These are phyloP conservation scores for Kazachstania sp. DNA, from an alignment of 1,139 yeast genomes.

Conservation along the genomic window DNA sequence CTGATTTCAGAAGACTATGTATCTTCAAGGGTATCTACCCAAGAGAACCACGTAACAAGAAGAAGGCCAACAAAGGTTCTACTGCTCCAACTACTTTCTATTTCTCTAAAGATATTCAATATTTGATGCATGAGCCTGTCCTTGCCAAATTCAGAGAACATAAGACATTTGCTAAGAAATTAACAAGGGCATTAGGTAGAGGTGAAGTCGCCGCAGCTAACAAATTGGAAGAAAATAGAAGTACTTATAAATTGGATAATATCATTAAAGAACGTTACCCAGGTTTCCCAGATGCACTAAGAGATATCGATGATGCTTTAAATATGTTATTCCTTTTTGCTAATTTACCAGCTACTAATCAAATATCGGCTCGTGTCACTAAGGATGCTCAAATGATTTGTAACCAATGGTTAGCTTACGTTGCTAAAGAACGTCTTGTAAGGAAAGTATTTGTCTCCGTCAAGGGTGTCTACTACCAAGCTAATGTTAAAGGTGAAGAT, in stretches of 20 bases:
- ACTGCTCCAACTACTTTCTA: constrained; percentile 94
- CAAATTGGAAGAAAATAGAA: constrained; percentile 70
- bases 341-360: constrained; percentile 89
- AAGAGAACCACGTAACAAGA: constrained; percentile 91
- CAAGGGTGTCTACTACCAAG: constrained; percentile 95
- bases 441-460: constrained; percentile 91
- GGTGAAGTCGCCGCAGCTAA: constrained; percentile 89
- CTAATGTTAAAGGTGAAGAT: constrained; percentile 82
- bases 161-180: constrained; percentile 85
- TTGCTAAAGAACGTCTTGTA: constrained; percentile 73
- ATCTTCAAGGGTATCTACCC: constrained; percentile 96
- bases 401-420: constrained; percentile 92
- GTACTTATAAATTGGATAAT: constrained; percentile 79
- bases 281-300: constrained; percentile 79
- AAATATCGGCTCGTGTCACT: constrained; percentile 68
- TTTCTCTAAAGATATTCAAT: constrained; percentile 89
- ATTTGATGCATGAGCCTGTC: constrained; percentile 91
- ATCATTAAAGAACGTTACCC: constrained; percentile 94
- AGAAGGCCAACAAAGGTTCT: constrained; percentile 95
- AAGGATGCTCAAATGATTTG: constrained; percentile 80
- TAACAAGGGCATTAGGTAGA: constrained; percentile 82
- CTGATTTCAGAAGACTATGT: constrained; percentile 97
- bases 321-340: constrained; percentile 92
- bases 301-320: constrained; percentile 92
- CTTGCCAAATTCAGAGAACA: constrained; percentile 89